Base-by-base conservation (phyloP, 495 filamentous ascomycete species). In the Lichina pygmaea region DNA sequence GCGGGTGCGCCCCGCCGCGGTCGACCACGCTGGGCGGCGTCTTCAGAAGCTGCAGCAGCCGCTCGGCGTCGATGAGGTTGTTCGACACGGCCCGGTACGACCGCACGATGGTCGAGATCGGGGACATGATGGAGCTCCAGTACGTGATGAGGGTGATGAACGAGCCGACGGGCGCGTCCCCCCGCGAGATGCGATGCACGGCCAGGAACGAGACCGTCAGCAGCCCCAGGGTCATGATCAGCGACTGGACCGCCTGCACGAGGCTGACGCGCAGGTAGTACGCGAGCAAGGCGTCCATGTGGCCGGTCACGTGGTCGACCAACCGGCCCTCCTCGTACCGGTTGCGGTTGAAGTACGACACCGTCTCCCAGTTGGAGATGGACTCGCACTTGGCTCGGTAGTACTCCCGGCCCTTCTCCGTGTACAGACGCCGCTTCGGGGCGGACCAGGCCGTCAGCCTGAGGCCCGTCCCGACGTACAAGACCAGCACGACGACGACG, bases 61-160 rank as follows among this genome's bases (percentile, higher is more conserved):
- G 66, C 54, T 85, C 79, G 1, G 77, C 75, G 51, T 81, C 74
- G 34, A 81, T 68, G 45, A 85, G 60, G 42, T 75, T 63, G 44
- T 66, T 39, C 6, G 13, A 39, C 36, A 39, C 11, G 13, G 36
- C 36, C 36, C 13, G 13, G 13, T 39, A 39, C 10, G 36, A 24
- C 24, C 24, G 24, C 24, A 24, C 24, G 4, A 48, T 45, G 44
- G 48, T 49, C 56, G 48, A 42, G 59, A 52, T 24, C 24, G 24
- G 24, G 4, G 24, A 24, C 24, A 24, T 24, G 24, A 81, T 61
- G 48, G 72, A 70, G 8, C 60, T 56, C 81, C 79, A 89, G 54
- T 84, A 85, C 3, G 70, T 66, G 33, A 77, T 55, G 10, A 86
- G 60, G 55, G 73, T 75, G 31, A 81, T 73, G 52, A 85, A 81